A percentile compares a stretch with the other conserved stretches of the same genome.
Evolutionary conservation across 805 yeast genomes (phyloP).

Genomic region (Kodamaea lidongshanica): DNA sequence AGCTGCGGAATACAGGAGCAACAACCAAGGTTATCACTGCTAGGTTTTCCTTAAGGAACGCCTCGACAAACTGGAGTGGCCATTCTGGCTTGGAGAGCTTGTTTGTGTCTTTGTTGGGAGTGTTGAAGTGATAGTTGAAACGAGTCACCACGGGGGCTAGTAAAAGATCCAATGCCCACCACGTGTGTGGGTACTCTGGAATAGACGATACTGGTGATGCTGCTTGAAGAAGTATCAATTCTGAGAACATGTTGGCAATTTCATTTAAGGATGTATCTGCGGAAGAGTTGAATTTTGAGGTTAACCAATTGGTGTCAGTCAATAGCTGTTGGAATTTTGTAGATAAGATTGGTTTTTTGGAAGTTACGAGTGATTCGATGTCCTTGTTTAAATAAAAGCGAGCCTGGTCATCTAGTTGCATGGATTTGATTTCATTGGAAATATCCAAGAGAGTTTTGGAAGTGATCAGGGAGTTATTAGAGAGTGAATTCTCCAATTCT

Average conservation of each 20-base stretch:
- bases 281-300: constrained; percentile 6
- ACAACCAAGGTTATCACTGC: constrained; percentile 36
- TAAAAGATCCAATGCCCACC: constrained; percentile 49
- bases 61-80: constrained; percentile 48
- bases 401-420: too few species aligned
- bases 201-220: too few species aligned
- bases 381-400: too few species aligned
- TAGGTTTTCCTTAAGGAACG: constrained; percentile 36
- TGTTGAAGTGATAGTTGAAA: constrained; percentile 57
- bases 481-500: background rate
- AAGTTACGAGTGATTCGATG: constrained; percentile 21
- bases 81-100: constrained; percentile 67
- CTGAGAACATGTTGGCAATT: too few species aligned
- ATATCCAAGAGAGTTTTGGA: too few species aligned
- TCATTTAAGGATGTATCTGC: too few species aligned
- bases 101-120: constrained; percentile 49
- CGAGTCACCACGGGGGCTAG: constrained; percentile 42
- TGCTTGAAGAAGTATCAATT: constrained; percentile 30
- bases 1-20: constrained; percentile 22
- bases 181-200: constrained; percentile 25
- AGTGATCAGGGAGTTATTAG: background rate
- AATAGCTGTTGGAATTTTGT: constrained; percentile 10
- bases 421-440: too few species aligned
- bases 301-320: constrained; percentile 3
- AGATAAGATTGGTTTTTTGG: constrained; percentile 9